Conservation (phyloP, 176 grass and related monocot species). For the Secale cereale region DNA sequence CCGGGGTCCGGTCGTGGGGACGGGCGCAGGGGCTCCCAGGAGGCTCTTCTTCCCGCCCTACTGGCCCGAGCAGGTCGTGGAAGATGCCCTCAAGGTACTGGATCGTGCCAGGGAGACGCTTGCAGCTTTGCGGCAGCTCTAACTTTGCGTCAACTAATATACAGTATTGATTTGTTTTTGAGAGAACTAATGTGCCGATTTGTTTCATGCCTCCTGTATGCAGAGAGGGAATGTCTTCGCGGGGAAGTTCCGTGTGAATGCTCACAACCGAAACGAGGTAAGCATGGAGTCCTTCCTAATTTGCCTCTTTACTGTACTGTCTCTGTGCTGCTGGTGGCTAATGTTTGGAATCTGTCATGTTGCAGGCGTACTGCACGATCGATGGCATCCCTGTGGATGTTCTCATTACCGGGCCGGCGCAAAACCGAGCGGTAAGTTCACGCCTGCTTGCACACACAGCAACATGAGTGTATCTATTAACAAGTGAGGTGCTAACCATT, state of each 20-base stretch:
- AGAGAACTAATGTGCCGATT: neutral
- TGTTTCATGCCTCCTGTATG: neutral
- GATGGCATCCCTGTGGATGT: conserved; percentile 69
- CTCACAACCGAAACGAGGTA: conserved; percentile 82
- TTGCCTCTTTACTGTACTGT: neutral
- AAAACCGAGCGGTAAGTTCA: conserved; percentile 85
- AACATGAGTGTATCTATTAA: neutral
- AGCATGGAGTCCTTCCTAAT: neutral
- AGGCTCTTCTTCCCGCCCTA: conserved; percentile 64
- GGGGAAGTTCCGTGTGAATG: conserved; percentile 78
- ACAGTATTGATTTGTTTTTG: neutral
- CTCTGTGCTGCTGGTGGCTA: neutral
- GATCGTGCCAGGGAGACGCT: neutral
- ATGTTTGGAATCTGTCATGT: conserved; percentile 27
- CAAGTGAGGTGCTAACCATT: neutral
- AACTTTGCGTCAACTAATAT: conserved; percentile 6
- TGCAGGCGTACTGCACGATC: conserved; percentile 95
- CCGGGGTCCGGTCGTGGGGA: neutral
- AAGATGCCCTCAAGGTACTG: conserved; percentile 75
- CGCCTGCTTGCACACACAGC: neutral
- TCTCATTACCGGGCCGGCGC: conserved; percentile 75
- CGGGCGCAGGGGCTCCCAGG: neutral
- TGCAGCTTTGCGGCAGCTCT: neutral
- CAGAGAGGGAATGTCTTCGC: conserved; percentile 73
- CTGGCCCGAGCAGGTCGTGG: conserved; percentile 56